Base-by-base conservation (phyloP, 306 rosid species). In the Dryas alaskensis region DNA sequence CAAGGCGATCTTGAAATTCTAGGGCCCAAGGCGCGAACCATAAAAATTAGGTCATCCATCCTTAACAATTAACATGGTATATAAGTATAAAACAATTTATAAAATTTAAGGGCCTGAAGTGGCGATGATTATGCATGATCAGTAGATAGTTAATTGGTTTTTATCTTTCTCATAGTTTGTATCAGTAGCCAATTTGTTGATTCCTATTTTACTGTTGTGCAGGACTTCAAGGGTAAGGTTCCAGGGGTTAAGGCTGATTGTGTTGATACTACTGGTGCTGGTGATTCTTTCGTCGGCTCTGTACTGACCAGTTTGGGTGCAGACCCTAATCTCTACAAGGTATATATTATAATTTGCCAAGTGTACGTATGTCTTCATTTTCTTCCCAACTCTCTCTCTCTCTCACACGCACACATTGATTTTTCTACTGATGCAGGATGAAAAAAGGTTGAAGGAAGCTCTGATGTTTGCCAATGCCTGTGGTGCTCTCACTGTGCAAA, bases 221-320 rank as follows among this genome's bases (percentile, higher is more conserved):
- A 93, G 96, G 88, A 81, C 43, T 91, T 87, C 59, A 86, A 61
- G 67, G 98, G 97, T 57, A 90, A 84, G 75, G 92, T 94, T 73
- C 43, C 65, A 12, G 96, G 96, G 54, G 82, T 86, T 19, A 84
- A 93, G 83, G 94, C 84, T 16, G 80, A 78, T 62, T 69, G 89
- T 4, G 85, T 91, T 4, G 96, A 93, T 79, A 87, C 98, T 62
- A 93, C 96, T 0, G 98, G 98, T 46, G 98, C 98, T 7, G 97
- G 98, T 2, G 98, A 93, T 75, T 86, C 94, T 40, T 93, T 93
- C 77, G 98, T 89, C 52, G 84, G 92, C 69, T 93, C 94, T 63
- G 59, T 93, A 52, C 79, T 93, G 49, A 75, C 74, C 76, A 72
- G 79, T 31, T 39, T 91, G 63, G 97, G 94, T 77, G 83, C 89